Evolutionary conservation across 768 basidiomycete genomes (phyloP), one percentile per base, ranked within the genome.

Genomic region (Mycena capillaripes): DNA sequence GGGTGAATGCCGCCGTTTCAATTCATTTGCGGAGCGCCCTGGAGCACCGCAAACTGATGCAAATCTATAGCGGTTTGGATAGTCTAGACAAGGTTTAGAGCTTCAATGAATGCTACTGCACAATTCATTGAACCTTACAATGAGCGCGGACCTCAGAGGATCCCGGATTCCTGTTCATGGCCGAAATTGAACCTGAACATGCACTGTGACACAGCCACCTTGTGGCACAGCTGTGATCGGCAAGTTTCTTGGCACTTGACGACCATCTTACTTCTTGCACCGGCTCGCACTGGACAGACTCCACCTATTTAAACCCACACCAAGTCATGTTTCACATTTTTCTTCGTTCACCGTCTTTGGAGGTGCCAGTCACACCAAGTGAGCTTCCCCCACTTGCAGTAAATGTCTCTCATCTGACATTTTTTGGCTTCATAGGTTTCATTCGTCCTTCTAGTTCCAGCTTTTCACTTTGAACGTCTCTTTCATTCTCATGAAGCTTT

Each of bases 401-500:
- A 12, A n/a, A 34, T 21, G 32, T 42, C n/a, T n/a, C n/a, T n/a
- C n/a, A n/a, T n/a, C n/a, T n/a, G n/a, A n/a, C n/a, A n/a, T n/a
- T n/a, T n/a, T n/a, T n/a, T n/a, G n/a, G n/a, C n/a, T n/a, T n/a
- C n/a, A n/a, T n/a, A n/a, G n/a, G n/a, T n/a, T n/a, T n/a, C n/a
- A n/a, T n/a, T 38, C 38, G 16, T 38, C 7, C 38, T 38, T 38
- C 38, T 10, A 38, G 38, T 38, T 38, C 16, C 38, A 38, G 11
- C 4, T 38, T 38, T 38, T 38, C 38, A 38, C n/a, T 38, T 38
- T 16, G 38, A 38, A 38, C 11, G 9, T 16, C 38, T 38, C 34
- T 32, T 61, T 16, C 21, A 16, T 38, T 52, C 66, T 64, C 66
- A 74, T 74, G 73, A 74, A 71, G 48, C 29, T 74, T 19, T 32